These are phyloP conservation scores for Durusdinium trenchii DNA, from an alignment of 73 alveolate genomes.

Conservation along the genomic window DNA sequence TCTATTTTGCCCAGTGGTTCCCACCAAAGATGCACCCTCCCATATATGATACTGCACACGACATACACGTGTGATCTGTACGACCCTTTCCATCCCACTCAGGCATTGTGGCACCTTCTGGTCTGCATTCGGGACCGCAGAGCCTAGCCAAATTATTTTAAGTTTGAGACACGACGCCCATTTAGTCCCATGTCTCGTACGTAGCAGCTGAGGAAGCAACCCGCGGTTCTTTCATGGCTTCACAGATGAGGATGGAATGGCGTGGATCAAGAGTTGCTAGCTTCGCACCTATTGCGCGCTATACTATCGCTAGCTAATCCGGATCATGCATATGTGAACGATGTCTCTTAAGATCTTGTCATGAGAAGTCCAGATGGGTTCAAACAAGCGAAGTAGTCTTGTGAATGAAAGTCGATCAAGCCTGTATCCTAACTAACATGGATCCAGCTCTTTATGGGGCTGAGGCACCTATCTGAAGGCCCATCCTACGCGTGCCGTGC, in stretches of 20 bases:
- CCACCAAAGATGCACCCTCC: too few relatives aligned
- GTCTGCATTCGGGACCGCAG: neutral
- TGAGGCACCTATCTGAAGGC: neutral
- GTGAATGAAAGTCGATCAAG: neutral
- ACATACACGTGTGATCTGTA: too few relatives aligned
- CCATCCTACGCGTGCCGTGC: neutral
- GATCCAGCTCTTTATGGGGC: neutral
- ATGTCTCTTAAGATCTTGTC: neutral
- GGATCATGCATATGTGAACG: neutral
- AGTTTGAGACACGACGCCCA: too few relatives aligned
- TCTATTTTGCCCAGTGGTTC: too few relatives aligned
- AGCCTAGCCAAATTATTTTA: too few relatives aligned
- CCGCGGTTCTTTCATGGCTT: neutral
- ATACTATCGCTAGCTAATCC: too few relatives aligned
- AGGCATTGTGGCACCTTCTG: too few relatives aligned
- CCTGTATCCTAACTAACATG: neutral
- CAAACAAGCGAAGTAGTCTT: neutral
- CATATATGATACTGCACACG: too few relatives aligned
- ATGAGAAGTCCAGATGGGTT: neutral
- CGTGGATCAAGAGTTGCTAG: constrained; percentile 1
- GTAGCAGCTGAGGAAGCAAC: neutral
- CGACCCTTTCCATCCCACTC: too few relatives aligned
- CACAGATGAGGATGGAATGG: constrained; percentile 26
- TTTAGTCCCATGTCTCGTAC: too few relatives aligned
- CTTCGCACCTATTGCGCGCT: too few relatives aligned